Base-by-base conservation (phyloP, 371 early-diverging fungal species). In the Rhizopus sp. region DNA sequence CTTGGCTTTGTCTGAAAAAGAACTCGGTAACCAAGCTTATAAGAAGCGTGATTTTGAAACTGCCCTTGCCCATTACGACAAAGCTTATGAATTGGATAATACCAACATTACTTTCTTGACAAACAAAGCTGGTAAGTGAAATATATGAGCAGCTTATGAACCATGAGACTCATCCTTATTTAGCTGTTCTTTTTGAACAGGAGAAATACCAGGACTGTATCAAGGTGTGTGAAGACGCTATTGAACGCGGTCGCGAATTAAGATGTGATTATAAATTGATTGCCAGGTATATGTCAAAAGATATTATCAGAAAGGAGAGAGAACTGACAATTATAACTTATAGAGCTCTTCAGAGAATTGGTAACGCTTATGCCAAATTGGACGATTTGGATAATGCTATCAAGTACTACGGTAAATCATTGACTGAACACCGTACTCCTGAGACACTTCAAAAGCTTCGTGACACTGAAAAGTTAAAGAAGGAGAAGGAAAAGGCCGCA, bases 221-320 rank as follows among this genome's bases (percentile, higher is more conserved):
- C 75, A 88, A 93, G 79, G 79, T 83, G 0, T 95, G 95, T 68
- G 88, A 96, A 64, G 76, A 94, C 61, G 97, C 98, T 17, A 86
- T 96, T 62, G 97, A 97, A 23, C 82, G 78, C 54, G 97, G 97
- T 39, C 90, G 97, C 54, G 93, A 94, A 69, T 64, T 87, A 41
- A 88, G 93, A 34, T 93, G 90, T 41, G 98, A 97, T 62, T 98
- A 88, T 78, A 98, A 96, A 78, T 75, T 95, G 58, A 92, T 98
- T 72, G 96, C 96, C 52, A 88, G 90, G 90, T 84, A 79, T 23
- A 23, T 23, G 23, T 23, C 23, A 23, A 23, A 68, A 47, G 4
- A 40, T 29, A 23, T 41, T 37, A 46, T 42, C 13, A 39, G 9
- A 39, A 32, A 45, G 33, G n/a, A 34, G 33, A 17, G 46, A 41